These are phyloP conservation scores for Fusarium continuum DNA, from an alignment of 2,329 filamentous ascomycete genomes.

Conservation along the genomic window DNA sequence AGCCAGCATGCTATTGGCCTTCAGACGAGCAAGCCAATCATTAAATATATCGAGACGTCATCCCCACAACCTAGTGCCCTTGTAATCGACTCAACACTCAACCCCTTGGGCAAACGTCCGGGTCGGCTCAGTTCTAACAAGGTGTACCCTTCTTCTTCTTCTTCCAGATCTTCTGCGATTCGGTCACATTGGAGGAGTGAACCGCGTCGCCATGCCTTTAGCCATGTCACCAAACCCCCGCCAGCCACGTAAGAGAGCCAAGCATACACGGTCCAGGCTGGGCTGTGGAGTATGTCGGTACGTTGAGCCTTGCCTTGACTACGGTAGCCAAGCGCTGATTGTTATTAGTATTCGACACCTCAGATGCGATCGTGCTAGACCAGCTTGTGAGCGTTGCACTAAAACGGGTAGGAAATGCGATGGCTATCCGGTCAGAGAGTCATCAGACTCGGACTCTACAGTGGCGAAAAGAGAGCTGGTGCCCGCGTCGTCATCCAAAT, in stretches of 20 bases:
- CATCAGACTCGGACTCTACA: background rate
- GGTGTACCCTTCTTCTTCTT: background rate
- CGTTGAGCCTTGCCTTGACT: background rate
- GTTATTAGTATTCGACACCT: constrained; percentile 26
- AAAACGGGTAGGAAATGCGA: constrained; percentile 3
- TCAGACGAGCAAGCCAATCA: no score
- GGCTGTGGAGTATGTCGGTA: constrained; percentile 35
- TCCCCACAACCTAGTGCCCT: no score
- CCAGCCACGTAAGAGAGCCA: constrained; percentile 25
- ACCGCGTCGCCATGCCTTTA: background rate
- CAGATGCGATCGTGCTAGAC: constrained; percentile 23
- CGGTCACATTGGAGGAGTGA: background rate
- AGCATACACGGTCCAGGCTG: constrained; percentile 30
- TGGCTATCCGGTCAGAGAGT: background rate
- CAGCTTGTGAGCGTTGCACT: background rate
- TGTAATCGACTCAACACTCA: no score
- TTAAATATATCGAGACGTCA: no score
- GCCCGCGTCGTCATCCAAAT: background rate
- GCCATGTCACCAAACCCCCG: background rate
- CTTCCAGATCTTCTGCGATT: background rate
- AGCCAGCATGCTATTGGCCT: no score
- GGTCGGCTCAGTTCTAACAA: background rate
- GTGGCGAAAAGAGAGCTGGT: background rate
- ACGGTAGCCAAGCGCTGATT: background rate
- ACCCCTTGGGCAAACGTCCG: no score